Evolutionary conservation across 192 early-diverging fungal species (phyloP).

Genomic region (Ramicandelaber brevisporus): DNA sequence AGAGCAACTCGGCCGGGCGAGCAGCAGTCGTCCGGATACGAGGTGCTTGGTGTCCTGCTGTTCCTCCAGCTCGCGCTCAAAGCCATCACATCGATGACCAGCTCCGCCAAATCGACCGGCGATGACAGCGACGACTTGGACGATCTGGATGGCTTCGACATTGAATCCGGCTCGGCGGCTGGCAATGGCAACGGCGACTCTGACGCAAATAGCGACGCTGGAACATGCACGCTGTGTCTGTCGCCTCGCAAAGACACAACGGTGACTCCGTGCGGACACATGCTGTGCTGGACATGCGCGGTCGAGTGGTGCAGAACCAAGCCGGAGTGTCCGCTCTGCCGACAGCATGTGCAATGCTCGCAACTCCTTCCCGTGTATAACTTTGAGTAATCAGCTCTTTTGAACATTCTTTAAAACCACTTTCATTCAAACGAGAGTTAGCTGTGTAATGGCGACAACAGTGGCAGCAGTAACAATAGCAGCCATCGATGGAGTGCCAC

Average conservation of each 20-base stretch:
- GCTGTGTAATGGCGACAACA: no score
- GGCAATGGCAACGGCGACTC: slow-evolving; percentile 1
- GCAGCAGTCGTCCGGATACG: slow-evolving; percentile 55
- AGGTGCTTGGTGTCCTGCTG: slow-evolving; percentile 63
- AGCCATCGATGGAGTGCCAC: no score
- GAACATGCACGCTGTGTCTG: slow-evolving; percentile 75
- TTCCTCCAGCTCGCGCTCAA: slow-evolving; percentile 41
- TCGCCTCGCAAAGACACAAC: slow-evolving; percentile 46
- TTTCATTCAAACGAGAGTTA: no score
- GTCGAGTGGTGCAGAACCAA: slow-evolving; percentile 81
- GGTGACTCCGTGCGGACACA: slow-evolving; percentile 75
- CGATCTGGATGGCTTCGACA: neutral
- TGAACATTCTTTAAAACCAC: no score
- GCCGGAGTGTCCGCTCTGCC: slow-evolving; percentile 82
- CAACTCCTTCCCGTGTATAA: slow-evolving; percentile 55
- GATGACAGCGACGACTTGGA: slow-evolving; percentile 7
- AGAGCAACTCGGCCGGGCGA: slow-evolving; percentile 43
- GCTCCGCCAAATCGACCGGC: slow-evolving; percentile 5
- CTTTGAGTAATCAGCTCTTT: slow-evolving; percentile 17
- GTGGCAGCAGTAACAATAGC: no score
- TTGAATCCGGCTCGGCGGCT: neutral
- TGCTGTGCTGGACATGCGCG: slow-evolving; percentile 91
- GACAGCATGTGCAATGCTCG: slow-evolving; percentile 46
- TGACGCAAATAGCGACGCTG: slow-evolving; percentile 7
- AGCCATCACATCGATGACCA: slow-evolving; percentile 13